Conservation (phyloP, 2,329 filamentous ascomycete species). For the Pochonia chlamydosporia region DNA sequence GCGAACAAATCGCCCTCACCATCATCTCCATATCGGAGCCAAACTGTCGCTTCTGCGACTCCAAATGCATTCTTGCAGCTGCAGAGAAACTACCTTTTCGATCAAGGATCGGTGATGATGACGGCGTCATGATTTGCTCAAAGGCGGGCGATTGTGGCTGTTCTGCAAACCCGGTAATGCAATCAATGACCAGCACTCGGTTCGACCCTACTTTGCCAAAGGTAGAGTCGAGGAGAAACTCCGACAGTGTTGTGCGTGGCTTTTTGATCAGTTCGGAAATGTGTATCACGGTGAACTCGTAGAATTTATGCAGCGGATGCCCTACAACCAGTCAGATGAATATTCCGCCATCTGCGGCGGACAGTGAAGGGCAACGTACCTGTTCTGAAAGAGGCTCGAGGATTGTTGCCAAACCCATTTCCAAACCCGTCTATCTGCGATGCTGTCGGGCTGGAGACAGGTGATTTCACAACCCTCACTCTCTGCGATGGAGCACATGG, state of each 20-base stretch:
- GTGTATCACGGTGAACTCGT: slow-evolving; percentile 54
- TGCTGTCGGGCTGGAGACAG: slow-evolving; percentile 51
- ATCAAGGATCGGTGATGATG: slow-evolving; percentile 21
- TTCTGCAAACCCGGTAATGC: slow-evolving; percentile 48
- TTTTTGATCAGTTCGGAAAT: slow-evolving; percentile 50
- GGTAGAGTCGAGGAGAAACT: slow-evolving; percentile 35
- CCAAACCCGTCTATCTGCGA: slow-evolving; percentile 49
- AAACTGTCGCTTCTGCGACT: slow-evolving; percentile 51
- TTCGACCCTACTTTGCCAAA: slow-evolving; percentile 22
- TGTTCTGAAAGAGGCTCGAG: slow-evolving; percentile 41
- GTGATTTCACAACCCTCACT: slow-evolving; percentile 53
- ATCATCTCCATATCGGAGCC: slow-evolving; percentile 65
- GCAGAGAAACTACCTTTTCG: slow-evolving; percentile 34
- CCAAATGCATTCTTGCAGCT: slow-evolving; percentile 48
- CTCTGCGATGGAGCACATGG: slow-evolving; percentile 55
- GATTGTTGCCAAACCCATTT: slow-evolving; percentile 35
- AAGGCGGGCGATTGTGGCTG: slow-evolving; percentile 44
- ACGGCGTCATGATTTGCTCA: slow-evolving; percentile 26
- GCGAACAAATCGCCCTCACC: slow-evolving; percentile 66
- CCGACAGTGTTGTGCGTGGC: slow-evolving; percentile 38
- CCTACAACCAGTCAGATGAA: slow-evolving; percentile 31
- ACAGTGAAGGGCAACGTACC: slow-evolving; percentile 26
- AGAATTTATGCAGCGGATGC: slow-evolving; percentile 59
- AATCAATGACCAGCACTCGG: slow-evolving; percentile 55
- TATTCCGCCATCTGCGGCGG: neutral